These are phyloP conservation scores for Catharanthus roseus DNA, from an alignment of 257 asterid genomes.

Conservation along the genomic window DNA sequence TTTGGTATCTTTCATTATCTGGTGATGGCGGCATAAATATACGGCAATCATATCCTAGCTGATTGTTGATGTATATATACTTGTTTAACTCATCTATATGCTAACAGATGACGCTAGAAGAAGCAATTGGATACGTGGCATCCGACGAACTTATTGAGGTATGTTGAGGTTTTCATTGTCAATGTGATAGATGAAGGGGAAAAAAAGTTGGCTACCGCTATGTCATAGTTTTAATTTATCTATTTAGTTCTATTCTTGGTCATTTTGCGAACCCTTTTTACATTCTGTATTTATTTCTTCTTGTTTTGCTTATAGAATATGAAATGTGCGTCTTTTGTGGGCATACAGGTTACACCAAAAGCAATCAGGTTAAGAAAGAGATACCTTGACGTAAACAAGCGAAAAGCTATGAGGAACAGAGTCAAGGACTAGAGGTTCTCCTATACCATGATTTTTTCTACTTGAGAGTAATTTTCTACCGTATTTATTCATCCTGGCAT, in stretches of 20 bases:
- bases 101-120: conserved; percentile 85
- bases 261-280: too few species aligned
- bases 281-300: neutral
- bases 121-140: conserved; percentile 97
- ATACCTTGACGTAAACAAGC: conserved; percentile 77
- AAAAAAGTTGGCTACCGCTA: too few species aligned
- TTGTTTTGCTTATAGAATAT: neutral
- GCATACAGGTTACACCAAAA: conserved; percentile 83
- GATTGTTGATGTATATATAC: neutral
- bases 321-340: neutral
- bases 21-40: neutral
- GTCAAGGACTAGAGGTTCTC: conserved; percentile 51
- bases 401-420: conserved; percentile 76
- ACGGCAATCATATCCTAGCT: neutral
- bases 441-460: neutral
- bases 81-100: conserved; percentile 4
- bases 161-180: neutral
- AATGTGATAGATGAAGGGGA: neutral
- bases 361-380: conserved; percentile 85
- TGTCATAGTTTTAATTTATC: neutral
- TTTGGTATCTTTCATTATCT: neutral
- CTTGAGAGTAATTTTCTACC: neutral
- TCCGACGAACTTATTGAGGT: conserved; percentile 98
- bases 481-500: neutral
- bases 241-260: too few species aligned